Evolutionary conservation across 129 eudicot species (phyloP).

Genomic region (Saposhnikovia divaricata): DNA sequence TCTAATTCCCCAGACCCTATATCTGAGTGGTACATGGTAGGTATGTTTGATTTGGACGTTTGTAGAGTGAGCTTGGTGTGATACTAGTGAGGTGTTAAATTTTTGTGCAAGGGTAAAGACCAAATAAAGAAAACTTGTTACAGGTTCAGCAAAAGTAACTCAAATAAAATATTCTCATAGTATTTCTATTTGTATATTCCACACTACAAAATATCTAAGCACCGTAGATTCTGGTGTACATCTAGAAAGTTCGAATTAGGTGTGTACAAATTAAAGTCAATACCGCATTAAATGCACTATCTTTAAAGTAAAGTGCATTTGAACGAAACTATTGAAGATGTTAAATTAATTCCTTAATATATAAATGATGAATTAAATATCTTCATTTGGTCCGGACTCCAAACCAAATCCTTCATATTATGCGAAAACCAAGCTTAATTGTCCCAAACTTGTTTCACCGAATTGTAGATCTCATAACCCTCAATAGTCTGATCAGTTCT

Average conservation of each 20-base stretch:
- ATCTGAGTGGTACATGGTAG: too few species aligned
- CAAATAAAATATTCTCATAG: not conserved
- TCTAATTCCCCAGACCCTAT: too few species aligned
- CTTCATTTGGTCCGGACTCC: not conserved
- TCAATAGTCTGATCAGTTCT: not conserved
- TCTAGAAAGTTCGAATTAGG: not conserved
- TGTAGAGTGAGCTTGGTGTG: not conserved
- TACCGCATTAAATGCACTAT: not conserved
- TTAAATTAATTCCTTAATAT: not conserved
- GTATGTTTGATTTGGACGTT: not conserved
- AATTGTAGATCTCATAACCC: not conserved
- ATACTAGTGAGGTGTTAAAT: not conserved
- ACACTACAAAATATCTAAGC: not conserved
- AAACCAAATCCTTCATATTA: not conserved
- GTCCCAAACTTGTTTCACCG: not conserved
- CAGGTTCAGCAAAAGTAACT: not conserved
- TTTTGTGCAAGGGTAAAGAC: not conserved
- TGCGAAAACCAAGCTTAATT: not conserved
- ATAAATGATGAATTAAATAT: not conserved
- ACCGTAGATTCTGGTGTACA: not conserved
- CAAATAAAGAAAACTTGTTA: not conserved
- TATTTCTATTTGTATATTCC: not conserved
- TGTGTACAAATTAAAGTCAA: not conserved
- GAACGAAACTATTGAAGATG: not conserved
- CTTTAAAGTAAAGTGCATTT: not conserved